Base-by-base conservation (phyloP, 371 early-diverging fungal genomes). In the Saksenaea oblongispora region DNA sequence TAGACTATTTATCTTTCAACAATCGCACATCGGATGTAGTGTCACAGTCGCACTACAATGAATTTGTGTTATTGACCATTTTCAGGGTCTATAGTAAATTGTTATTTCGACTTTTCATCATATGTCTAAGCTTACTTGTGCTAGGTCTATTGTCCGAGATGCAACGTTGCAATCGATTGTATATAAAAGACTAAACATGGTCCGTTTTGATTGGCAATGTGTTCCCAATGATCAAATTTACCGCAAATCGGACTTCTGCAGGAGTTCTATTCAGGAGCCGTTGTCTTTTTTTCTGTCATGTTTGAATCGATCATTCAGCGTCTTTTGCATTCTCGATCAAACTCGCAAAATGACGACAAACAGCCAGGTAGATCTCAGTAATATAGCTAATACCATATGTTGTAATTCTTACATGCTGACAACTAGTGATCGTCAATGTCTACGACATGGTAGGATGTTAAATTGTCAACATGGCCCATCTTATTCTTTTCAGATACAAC, bases 391-490 rank as follows among this genome's bases (percentile, higher is more conserved):
- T 14, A 41, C 35, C 9, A 17, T 14, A n/a, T 41, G 13, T 34
- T 10, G 18, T 3, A 35, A 34, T 56, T 60, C 34, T 47, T 60
- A 9, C 41, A 14, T 59, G 41, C 27, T 41, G 24, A 41, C 13
- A 14, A 31, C n/a, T 3, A 66, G 77, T 81, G 18, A 74, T 70
- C 60, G 70, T 75, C 31, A 81, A 79, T 58, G 80, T 83, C 34
- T 83, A 83, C 51, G 83, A 83, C 70, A 83, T 83, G 83, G 83
- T 79, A 66, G 34, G 54, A 13, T 7, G 31, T 27, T 18, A 47
- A n/a, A 36, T 42, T 17, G 56, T 13, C 31, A 26, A 18, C 34
- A 34, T 56, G 17, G 11, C 5, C 7, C n/a, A 34, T 26, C 34
- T 24, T 35, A n/a, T 27, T 24, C 17, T 26, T 42, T 39, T 17